phyloP scores from a whole-genome alignment of 2,329 filamentous ascomycete species.

The Pseudocercospora fijiensis region DNA sequence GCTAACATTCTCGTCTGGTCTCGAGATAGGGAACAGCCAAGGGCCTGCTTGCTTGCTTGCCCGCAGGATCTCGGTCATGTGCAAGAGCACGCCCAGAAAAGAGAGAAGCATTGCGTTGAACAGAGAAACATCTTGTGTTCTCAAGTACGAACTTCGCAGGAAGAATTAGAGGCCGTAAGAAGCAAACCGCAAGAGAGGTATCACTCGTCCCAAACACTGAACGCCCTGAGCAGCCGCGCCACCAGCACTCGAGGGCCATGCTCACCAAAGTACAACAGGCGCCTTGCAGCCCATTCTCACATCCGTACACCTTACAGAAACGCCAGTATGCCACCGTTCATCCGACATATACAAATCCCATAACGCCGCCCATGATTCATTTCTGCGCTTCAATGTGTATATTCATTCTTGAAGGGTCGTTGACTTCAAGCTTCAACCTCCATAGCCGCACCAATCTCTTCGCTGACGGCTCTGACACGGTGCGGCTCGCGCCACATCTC shows the following conservation, averaged over 20 bases:
- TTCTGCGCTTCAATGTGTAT: neutral
- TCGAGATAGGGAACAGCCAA: neutral
- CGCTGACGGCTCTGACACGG: constrained; percentile 33
- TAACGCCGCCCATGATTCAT: constrained; percentile 1
- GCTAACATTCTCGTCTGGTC: too few relatives aligned
- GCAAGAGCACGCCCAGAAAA: neutral
- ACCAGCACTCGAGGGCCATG: constrained; percentile 14
- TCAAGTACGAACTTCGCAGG: constrained; percentile 1
- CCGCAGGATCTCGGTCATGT: neutral
- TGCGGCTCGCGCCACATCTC: constrained; percentile 17
- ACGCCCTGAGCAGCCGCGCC: constrained; percentile 17
- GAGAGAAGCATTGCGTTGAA: neutral
- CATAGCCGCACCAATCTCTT: constrained; percentile 38
- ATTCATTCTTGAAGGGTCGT: neutral
- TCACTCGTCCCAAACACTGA: constrained; percentile 1
- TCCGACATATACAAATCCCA: neutral
- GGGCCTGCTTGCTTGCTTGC: neutral
- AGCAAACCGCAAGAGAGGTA: constrained; percentile 7
- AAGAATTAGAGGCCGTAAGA: constrained; percentile 5
- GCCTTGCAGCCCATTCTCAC: neutral
- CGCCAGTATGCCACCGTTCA: neutral
- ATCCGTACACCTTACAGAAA: constrained; percentile 5
- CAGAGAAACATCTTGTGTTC: neutral
- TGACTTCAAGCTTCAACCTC: constrained; percentile 29
- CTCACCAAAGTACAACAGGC: neutral